Percentiles rank a stretch among this genome's conserved stretches.
Evolutionary conservation across 2,329 filamentous ascomycete genomes (phyloP).

Genomic region (Fusarium xyrophilum): DNA sequence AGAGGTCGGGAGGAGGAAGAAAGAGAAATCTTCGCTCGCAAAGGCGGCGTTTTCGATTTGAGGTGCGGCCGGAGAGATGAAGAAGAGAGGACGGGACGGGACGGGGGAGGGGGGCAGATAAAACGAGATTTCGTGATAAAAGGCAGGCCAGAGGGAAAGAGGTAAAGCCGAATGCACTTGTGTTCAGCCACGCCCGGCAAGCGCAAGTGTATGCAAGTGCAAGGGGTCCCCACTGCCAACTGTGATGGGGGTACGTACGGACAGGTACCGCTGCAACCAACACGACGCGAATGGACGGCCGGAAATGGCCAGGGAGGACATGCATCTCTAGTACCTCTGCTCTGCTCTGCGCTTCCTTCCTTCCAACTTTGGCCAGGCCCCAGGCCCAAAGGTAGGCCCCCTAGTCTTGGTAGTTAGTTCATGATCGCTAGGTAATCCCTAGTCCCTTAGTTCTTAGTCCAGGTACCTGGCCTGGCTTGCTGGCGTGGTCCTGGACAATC

Average conservation of each 20-base stretch:
- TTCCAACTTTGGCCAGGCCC: slow-evolving; percentile 27
- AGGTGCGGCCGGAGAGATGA: slow-evolving; percentile 36
- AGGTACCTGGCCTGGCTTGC: slow-evolving; percentile 21
- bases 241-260: slow-evolving; percentile 28
- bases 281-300: slow-evolving; percentile 12
- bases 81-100: slow-evolving; percentile 39
- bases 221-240: slow-evolving; percentile 30
- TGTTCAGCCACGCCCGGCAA: slow-evolving; percentile 39
- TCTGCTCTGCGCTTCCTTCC: slow-evolving; percentile 22
- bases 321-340: slow-evolving; percentile 28
- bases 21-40: slow-evolving; percentile 41
- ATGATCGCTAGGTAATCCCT: slow-evolving; percentile 17
- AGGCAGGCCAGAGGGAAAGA: slow-evolving; percentile 24
- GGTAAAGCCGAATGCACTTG: slow-evolving; percentile 39
- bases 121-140: slow-evolving; percentile 42
- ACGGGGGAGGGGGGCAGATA: slow-evolving; percentile 33
- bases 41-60: slow-evolving; percentile 35
- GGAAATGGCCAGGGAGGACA: slow-evolving; percentile 35
- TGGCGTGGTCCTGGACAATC: slow-evolving; percentile 12
- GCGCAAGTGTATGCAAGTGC: slow-evolving; percentile 34
- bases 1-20: slow-evolving; percentile 38
- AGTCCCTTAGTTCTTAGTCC: slow-evolving; percentile 14
- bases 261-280: slow-evolving; percentile 32
- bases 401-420: slow-evolving; percentile 11
- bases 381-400: slow-evolving; percentile 10